These are phyloP conservation scores for Pleurotus citrinopileatus DNA, from an alignment of 768 basidiomycete genomes.

Conservation along the genomic window DNA sequence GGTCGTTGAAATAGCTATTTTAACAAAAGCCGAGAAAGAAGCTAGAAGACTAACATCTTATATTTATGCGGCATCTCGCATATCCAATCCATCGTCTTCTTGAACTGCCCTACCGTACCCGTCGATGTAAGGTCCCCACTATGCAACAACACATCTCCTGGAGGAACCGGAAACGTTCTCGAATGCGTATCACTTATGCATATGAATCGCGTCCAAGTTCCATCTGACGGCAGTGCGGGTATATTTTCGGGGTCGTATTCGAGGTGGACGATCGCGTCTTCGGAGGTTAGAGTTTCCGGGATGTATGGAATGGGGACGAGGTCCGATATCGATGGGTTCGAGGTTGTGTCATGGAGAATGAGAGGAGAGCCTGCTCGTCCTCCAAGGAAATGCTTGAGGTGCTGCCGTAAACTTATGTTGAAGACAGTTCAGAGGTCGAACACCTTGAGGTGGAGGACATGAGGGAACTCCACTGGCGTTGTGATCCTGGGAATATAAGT, in stretches of 20 bases:
- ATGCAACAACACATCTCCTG: conserved; percentile 66
- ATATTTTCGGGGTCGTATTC: conserved; percentile 29
- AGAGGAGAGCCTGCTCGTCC: conserved; percentile 6
- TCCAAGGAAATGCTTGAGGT: conserved; percentile 7
- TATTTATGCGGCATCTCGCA: conserved; percentile 49
- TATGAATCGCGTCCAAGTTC: conserved; percentile 53
- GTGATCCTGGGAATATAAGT: background rate
- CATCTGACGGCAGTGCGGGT: conserved; percentile 29
- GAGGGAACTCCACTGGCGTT: background rate
- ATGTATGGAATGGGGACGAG: conserved; percentile 5
- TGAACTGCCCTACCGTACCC: conserved; percentile 44
- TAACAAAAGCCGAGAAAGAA: no score
- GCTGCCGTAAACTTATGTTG: conserved; percentile 3
- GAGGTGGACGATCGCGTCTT: conserved; percentile 30
- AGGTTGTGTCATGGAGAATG: background rate
- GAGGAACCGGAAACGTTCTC: conserved; percentile 42
- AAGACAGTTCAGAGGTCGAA: no score
- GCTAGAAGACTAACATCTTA: conserved; percentile 60
- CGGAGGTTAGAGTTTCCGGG: conserved; percentile 20
- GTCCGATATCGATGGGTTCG: background rate
- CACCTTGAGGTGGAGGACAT: no score
- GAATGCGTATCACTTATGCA: conserved; percentile 62
- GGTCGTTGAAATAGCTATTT: no score
- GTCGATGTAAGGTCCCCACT: conserved; percentile 59
- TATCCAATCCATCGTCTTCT: conserved; percentile 57